These are phyloP conservation scores for Sporothrix schenckii DNA, from an alignment of 2,329 filamentous ascomycete genomes.

Conservation along the genomic window DNA sequence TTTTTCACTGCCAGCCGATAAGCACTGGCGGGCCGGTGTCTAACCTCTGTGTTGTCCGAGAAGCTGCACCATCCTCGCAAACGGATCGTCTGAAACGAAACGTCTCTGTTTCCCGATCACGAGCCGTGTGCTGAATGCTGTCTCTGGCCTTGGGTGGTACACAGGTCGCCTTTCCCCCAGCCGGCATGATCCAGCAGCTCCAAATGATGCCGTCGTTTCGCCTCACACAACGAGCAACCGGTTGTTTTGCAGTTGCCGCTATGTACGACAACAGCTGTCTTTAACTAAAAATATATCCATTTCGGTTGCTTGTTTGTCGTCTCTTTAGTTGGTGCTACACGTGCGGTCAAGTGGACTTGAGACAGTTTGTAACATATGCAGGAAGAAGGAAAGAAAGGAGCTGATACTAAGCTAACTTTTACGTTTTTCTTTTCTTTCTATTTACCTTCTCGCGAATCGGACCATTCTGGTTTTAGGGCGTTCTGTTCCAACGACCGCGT, in stretches of 20 bases:
- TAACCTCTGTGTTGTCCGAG: not conserved
- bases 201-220: not conserved
- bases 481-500: not conserved
- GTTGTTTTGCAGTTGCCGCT: slow-evolving; percentile 16
- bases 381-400: not conserved
- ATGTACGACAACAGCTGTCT: not conserved
- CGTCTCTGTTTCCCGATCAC: slow-evolving; percentile 16
- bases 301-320: not conserved
- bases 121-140: slow-evolving; percentile 14
- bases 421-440: not conserved
- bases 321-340: not conserved
- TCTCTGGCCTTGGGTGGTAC: slow-evolving; percentile 8
- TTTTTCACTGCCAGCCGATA: slow-evolving; percentile 13
- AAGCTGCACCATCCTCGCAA: not conserved
- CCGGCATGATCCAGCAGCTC: not conserved
- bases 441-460: not conserved
- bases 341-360: not conserved
- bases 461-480: not conserved
- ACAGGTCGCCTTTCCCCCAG: not conserved
- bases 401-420: not conserved
- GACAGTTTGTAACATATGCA: not conserved
- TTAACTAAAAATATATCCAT: not conserved
- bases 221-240: slow-evolving; percentile 6
- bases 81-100: slow-evolving; percentile 20
- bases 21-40: not conserved